Evolutionary conservation across 176 grass and related monocot genomes (phyloP).

Genomic region (Dendrocalamus sinicus): DNA sequence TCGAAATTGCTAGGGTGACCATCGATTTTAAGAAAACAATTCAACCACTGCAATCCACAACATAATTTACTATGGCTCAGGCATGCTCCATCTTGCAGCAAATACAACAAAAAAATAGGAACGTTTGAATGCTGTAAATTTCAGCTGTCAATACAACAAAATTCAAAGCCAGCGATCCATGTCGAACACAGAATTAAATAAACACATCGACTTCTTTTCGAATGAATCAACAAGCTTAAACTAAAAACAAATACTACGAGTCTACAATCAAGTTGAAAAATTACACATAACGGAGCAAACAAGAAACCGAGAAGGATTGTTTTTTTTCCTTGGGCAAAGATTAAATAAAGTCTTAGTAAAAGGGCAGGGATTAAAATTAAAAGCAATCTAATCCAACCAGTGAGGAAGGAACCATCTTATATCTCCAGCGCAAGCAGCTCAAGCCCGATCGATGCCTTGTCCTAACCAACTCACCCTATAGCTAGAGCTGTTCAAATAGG

Average conservation of each 20-base stretch:
- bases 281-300: background rate
- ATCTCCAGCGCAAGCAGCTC: conserved; percentile 35
- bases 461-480: conserved; percentile 15
- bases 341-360: background rate
- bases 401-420: conserved; percentile 24
- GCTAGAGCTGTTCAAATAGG: no score
- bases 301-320: background rate
- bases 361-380: background rate
- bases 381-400: background rate
- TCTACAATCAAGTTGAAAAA: background rate
- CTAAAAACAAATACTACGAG: background rate
- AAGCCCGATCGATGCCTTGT: background rate
- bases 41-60: no score
- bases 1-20: background rate
- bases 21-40: background rate
- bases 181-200: background rate
- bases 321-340: no score
- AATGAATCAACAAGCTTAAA: background rate
- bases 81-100: background rate
- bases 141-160: background rate
- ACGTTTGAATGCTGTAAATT: background rate
- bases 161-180: background rate
- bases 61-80: background rate
- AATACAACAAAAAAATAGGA: background rate
- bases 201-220: background rate